Evolutionary conservation across 176 grass and related monocot species (phyloP).

Genomic region (Oryza brachyantha): DNA sequence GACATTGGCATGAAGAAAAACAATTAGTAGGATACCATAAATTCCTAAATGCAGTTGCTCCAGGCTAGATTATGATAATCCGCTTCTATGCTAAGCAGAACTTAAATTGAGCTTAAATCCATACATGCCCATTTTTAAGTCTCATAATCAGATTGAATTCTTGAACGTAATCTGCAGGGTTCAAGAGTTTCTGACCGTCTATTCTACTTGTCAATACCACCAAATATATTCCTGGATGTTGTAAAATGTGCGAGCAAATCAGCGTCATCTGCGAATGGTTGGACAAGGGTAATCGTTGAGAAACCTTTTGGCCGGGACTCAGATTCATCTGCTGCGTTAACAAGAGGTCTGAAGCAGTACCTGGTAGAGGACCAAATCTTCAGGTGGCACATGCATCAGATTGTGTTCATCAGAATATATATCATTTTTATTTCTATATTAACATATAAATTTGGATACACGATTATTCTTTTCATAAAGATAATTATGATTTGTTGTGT

Average conservation of each 20-base stretch:
- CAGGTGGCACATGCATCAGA: slow-evolving; percentile 48
- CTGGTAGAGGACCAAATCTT: slow-evolving; percentile 97
- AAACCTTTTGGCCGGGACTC: slow-evolving; percentile 90
- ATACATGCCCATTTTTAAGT: background rate
- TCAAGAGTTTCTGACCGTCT: slow-evolving; percentile 75
- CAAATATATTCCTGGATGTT: slow-evolving; percentile 96
- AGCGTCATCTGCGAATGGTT: slow-evolving; percentile 74
- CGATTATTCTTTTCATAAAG: background rate
- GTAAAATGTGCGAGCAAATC: slow-evolving; percentile 91
- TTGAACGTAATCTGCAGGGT: slow-evolving; percentile 52
- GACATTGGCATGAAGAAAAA: background rate
- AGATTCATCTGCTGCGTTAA: slow-evolving; percentile 90
- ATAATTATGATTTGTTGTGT: slow-evolving; percentile 14
- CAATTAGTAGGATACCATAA: background rate
- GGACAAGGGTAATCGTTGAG: slow-evolving; percentile 97
- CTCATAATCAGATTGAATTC: slow-evolving; percentile 5
- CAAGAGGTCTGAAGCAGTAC: slow-evolving; percentile 81
- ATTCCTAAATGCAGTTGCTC: background rate
- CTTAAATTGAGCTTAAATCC: slow-evolving; percentile 32
- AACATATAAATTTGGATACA: background rate
- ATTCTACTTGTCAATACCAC: slow-evolving; percentile 94
- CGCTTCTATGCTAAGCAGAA: background rate
- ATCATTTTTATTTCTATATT: background rate
- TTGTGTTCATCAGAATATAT: background rate
- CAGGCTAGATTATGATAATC: background rate